These are phyloP conservation scores for Penicillium sp. DNA, from an alignment of 2,329 filamentous ascomycete genomes.

Conservation along the genomic window DNA sequence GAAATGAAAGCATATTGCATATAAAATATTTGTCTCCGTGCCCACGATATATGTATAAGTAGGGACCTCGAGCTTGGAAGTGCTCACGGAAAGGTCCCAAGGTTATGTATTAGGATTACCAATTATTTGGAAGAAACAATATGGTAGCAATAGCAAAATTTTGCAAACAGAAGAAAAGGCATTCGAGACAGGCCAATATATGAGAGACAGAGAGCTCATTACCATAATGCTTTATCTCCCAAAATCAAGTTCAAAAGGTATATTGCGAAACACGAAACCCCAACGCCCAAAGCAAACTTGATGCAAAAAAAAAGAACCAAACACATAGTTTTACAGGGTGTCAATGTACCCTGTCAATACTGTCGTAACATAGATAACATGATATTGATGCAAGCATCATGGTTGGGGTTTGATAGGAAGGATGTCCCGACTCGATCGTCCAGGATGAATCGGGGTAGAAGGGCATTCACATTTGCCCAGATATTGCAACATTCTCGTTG, in stretches of 20 bases:
- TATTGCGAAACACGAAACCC: constrained; percentile 19
- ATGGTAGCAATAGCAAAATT: not conserved
- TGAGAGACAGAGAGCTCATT: constrained; percentile 15
- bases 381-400: constrained; percentile 27
- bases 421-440: constrained; percentile 9
- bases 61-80: not conserved
- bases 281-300: constrained; percentile 11
- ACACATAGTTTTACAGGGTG: constrained; percentile 15
- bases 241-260: constrained; percentile 21
- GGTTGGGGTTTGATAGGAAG: constrained; percentile 14
- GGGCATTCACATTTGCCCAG: constrained; percentile 1
- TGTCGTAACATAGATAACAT: constrained; percentile 21
- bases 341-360: constrained; percentile 7
- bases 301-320: constrained; percentile 14
- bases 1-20: constrained; percentile 2
- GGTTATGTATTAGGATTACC: constrained; percentile 2
- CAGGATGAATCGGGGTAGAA: constrained; percentile 12
- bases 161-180: constrained; percentile 5
- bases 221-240: constrained; percentile 21
- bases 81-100: not conserved
- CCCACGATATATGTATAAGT: not conserved
- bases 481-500: not conserved
- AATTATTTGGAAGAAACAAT: not conserved
- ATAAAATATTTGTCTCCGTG: not conserved
- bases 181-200: not conserved